phyloP scores from a whole-genome alignment of 441 rosid genomes.

The Gossypium davidsonii region DNA sequence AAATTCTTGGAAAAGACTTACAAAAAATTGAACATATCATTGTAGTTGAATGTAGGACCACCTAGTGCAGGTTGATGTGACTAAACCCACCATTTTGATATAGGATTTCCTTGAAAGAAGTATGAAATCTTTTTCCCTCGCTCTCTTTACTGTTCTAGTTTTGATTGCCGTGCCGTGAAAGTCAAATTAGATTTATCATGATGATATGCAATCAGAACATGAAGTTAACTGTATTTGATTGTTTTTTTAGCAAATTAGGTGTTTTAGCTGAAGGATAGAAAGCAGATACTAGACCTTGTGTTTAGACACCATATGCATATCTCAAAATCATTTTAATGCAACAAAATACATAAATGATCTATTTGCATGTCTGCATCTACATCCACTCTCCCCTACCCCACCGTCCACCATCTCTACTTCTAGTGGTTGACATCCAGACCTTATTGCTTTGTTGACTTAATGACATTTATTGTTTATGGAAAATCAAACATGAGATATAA shows the following conservation, averaged over 20 bases:
- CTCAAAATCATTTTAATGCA: neutral
- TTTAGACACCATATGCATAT: neutral
- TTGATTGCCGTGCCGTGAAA: neutral
- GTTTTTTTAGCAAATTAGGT: neutral
- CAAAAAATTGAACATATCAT: neutral
- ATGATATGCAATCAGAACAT: neutral
- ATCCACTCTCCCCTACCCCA: neutral
- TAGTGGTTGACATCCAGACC: constrained; percentile 22
- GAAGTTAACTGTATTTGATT: neutral
- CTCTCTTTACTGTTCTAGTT: neutral
- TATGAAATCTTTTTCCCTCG: neutral
- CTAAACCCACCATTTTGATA: neutral
- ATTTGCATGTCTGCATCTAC: constrained; percentile 3
- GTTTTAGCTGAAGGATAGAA: neutral
- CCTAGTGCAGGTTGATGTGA: neutral
- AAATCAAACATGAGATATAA: neutral
- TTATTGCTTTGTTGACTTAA: constrained; percentile 11
- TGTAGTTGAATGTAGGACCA: neutral
- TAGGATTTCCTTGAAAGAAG: neutral
- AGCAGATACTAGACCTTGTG: neutral
- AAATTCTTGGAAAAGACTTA: too few relatives aligned
- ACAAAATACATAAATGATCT: neutral
- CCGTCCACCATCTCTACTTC: neutral
- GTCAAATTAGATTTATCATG: neutral
- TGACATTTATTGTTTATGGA: neutral